Percentiles rank a stretch among this genome's conserved stretches.
These are phyloP conservation scores for Cochliopodium minus DNA, from an alignment of 208 protist species.

Conservation along the genomic window DNA sequence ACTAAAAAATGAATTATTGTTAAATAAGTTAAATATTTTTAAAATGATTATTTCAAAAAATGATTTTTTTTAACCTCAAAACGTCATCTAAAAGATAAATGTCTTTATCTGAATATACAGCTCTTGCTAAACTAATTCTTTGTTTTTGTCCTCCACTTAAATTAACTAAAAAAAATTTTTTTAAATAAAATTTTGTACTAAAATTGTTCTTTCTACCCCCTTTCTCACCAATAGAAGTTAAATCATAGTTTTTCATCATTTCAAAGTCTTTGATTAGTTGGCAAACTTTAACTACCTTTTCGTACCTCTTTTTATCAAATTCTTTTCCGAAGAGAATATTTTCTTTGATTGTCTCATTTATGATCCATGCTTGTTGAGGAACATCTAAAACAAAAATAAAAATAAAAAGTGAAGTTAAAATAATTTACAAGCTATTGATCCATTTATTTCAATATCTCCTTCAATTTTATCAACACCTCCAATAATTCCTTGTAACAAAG, in stretches of 20 bases:
- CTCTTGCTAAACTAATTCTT: constrained; percentile 26
- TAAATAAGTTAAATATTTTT: no score
- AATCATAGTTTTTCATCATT: constrained; percentile 31
- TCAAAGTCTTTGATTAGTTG: constrained; percentile 29
- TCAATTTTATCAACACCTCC: constrained; percentile 7
- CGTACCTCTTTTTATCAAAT: constrained; percentile 22
- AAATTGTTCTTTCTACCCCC: no score
- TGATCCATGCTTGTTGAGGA: constrained; percentile 31
- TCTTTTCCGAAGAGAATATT: constrained; percentile 41
- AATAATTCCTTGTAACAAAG: constrained; percentile 14
- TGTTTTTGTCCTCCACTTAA: constrained; percentile 38
- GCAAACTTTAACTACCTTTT: constrained; percentile 15
- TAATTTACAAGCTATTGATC: neutral
- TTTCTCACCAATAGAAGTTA: constrained; percentile 47
- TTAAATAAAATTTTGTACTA: no score
- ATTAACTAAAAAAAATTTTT: no score
- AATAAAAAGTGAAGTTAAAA: no score
- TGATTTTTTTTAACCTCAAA: no score
- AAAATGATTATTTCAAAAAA: no score
- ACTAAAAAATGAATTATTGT: no score
- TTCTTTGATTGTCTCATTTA: constrained; percentile 31
- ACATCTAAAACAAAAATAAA: no score
- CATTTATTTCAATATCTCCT: neutral
- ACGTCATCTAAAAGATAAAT: neutral
- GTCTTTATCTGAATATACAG: constrained; percentile 5